phyloP scores from a whole-genome alignment of 2,329 filamentous ascomycete species.

The Anisogramma anomala region DNA sequence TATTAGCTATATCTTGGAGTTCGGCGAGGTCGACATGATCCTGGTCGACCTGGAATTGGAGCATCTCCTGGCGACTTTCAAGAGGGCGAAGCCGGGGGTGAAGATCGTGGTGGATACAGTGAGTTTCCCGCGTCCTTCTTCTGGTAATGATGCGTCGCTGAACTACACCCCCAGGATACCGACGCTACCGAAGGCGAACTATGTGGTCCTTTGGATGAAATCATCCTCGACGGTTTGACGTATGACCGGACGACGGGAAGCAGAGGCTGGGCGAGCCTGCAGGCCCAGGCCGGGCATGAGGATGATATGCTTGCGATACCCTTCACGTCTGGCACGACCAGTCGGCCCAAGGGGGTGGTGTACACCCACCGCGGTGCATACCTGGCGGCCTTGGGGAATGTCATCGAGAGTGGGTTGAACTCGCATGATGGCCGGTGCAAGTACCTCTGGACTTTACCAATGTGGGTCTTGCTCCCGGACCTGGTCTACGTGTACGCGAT shows the following conservation, averaged over 20 bases:
- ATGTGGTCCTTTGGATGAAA: conserved; percentile 71
- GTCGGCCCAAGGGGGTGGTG: conserved; percentile 81
- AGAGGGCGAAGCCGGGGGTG: conserved; percentile 46
- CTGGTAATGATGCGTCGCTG: background rate
- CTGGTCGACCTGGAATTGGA: conserved; percentile 77
- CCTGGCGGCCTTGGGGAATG: conserved; percentile 72
- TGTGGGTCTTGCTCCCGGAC: conserved; percentile 49
- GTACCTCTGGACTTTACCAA: conserved; percentile 85
- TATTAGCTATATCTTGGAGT: conserved; percentile 80
- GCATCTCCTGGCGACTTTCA: conserved; percentile 56
- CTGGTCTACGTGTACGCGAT: no score
- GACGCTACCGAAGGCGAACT: conserved; percentile 64
- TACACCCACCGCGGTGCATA: conserved; percentile 72
- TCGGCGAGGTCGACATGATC: conserved; percentile 75
- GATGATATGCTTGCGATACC: conserved; percentile 75
- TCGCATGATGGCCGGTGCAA: conserved; percentile 55
- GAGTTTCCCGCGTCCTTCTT: conserved; percentile 13
- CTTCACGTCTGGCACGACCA: conserved; percentile 90
- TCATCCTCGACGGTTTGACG: conserved; percentile 66
- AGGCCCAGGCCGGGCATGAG: conserved; percentile 60
- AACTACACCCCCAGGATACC: conserved; percentile 46
- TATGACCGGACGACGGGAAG: conserved; percentile 55
- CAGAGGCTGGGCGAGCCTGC: conserved; percentile 66
- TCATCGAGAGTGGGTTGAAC: conserved; percentile 82
- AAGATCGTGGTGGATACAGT: conserved; percentile 63